These are phyloP conservation scores for Coprinopsis marcescibilis DNA, from an alignment of 768 basidiomycete genomes.

Conservation along the genomic window DNA sequence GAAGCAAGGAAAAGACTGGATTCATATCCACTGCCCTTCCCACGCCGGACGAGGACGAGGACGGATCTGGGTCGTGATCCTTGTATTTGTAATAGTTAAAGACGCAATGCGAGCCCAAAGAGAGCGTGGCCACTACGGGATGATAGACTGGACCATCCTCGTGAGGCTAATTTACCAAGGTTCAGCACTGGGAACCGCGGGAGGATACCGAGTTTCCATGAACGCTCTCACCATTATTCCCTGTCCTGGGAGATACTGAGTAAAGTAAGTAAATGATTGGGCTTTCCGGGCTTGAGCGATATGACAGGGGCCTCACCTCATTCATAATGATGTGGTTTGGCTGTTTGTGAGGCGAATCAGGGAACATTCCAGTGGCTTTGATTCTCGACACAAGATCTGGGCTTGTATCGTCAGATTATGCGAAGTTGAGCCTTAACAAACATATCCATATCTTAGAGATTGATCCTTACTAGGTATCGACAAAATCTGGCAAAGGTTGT, in stretches of 20 bases:
- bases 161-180: constrained; percentile 56
- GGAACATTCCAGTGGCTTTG: constrained; percentile 55
- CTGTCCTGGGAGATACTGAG: constrained; percentile 78
- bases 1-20: constrained; percentile 66
- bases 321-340: constrained; percentile 92
- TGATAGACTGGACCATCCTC: constrained; percentile 88
- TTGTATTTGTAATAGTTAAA: constrained; percentile 79
- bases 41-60: constrained; percentile 19
- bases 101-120: constrained; percentile 75
- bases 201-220: constrained; percentile 1
- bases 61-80: constrained; percentile 15
- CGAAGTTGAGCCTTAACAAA: constrained; percentile 5
- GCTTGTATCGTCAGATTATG: constrained; percentile 32
- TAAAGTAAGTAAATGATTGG: constrained; percentile 3
- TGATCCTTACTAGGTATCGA: constrained; percentile 55
- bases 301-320: constrained; percentile 44
- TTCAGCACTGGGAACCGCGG: constrained; percentile 10
- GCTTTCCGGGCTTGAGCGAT: constrained; percentile 5
- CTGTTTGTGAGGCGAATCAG: constrained; percentile 51
- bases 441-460: neutral
- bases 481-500: constrained; percentile 64
- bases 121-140: constrained; percentile 87
- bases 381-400: constrained; percentile 76
- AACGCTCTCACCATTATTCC: constrained; percentile 75
- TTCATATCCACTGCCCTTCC: constrained; percentile 56